Percentiles rank a stretch among this genome's conserved stretches.
phyloP scores from a whole-genome alignment of 2,329 filamentous ascomycete species.

The Furcasterigmium furcatum region DNA sequence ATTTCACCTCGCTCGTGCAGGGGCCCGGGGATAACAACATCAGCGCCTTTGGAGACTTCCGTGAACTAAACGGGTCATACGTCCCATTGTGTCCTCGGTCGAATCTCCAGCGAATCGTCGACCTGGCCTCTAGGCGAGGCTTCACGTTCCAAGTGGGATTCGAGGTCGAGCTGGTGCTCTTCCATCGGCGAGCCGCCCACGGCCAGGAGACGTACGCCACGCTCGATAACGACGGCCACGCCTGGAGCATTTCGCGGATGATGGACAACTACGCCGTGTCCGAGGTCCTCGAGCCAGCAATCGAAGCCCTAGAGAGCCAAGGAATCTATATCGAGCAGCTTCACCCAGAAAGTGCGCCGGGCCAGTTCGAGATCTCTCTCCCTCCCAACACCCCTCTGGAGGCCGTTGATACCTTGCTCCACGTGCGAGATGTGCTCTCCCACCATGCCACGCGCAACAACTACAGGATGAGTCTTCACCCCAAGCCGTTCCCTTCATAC shows the following conservation, averaged over 20 bases:
- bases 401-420: slow-evolving; percentile 70
- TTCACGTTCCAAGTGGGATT: slow-evolving; percentile 69
- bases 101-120: slow-evolving; percentile 53
- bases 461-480: slow-evolving; percentile 69
- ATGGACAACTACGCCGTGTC: slow-evolving; percentile 56
- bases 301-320: slow-evolving; percentile 53
- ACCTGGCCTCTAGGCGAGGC: slow-evolving; percentile 45
- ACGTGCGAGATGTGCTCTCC: slow-evolving; percentile 66
- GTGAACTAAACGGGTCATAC: slow-evolving; percentile 47
- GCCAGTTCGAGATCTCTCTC: slow-evolving; percentile 77
- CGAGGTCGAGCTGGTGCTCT: slow-evolving; percentile 76
- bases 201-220: slow-evolving; percentile 29
- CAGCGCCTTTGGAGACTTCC: slow-evolving; percentile 66
- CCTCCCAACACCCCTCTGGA: slow-evolving; percentile 58
- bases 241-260: slow-evolving; percentile 65
- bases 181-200: slow-evolving; percentile 40
- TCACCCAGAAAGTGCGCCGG: slow-evolving; percentile 69
- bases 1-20: slow-evolving; percentile 57
- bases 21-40: slow-evolving; percentile 60
- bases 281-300: slow-evolving; percentile 63
- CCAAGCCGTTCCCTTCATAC: slow-evolving; percentile 57
- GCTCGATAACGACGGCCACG: slow-evolving; percentile 60
- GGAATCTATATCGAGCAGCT: slow-evolving; percentile 69
- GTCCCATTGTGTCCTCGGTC: slow-evolving; percentile 63
- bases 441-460: slow-evolving; percentile 59